Evolutionary conservation across 2,329 filamentous ascomycete genomes (phyloP), one percentile per base, ranked within the genome.

Genomic region (Arthrobotrys megalospora): DNA sequence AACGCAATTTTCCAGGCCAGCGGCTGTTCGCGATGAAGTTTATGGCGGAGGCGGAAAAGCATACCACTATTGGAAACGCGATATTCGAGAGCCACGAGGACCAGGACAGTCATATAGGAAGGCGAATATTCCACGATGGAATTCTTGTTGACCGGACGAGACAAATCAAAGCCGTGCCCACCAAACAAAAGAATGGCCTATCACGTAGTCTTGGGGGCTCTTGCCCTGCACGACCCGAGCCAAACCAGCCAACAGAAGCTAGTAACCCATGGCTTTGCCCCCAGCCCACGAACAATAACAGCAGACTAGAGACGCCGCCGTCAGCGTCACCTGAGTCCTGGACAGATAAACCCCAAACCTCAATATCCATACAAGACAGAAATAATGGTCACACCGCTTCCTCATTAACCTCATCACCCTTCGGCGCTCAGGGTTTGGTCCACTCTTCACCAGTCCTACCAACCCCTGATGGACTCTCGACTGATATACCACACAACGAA

Each of bases 21-120:
- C 91, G 90, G 81, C 86, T 99, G 6, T 90, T 93, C 84, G 88
- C 89, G 64, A 93, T 99, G 91, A 93, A 93, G 79, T 99, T 99
- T 83, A 98, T 99, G 96, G 90, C 91, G 82, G 93, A 91, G 80
- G 93, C 94, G 0, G 94, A 97, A 82, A 66, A 53, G 12, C 43
- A 36, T n/a, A 36, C 24, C 8, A 7, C 50, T 0, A 12, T 14
- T n/a, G 90, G 92, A 82, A 90, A 91, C 80, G 83, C 84, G 24
- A 34, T 81, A 80, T 81, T 81, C 45, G 81, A 80, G 81, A 80
- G 82, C 32, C 80, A 80, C 8, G 82, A 83, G 21, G 82, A 82
- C 12, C 80, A 81, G 2, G 80, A 77, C 14, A 81, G 82, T 21
- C 83, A 82, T 32, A 1, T 85, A 84, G 60, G 84, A 85, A 72